Evolutionary conservation across 768 basidiomycete genomes (phyloP).

Genomic region (Suillus discolor): DNA sequence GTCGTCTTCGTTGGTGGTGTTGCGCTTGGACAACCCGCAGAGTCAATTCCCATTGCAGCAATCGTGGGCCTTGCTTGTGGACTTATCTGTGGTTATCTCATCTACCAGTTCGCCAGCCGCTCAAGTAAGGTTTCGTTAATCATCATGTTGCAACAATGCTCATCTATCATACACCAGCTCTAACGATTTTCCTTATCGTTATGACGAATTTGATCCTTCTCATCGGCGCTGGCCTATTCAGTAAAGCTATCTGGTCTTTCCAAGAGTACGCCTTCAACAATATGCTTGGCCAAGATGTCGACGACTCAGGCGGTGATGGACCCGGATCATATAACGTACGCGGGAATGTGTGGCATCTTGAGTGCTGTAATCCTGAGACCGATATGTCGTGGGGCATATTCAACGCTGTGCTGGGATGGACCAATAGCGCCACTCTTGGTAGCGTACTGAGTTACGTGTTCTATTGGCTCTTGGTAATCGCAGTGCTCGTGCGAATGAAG

Average conservation of each 20-base stretch:
- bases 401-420: conserved; percentile 85
- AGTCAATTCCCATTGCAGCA: conserved; percentile 87
- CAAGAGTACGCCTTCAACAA: conserved; percentile 66
- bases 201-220: conserved; percentile 93
- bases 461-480: conserved; percentile 89
- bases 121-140: conserved; percentile 48
- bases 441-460: conserved; percentile 85
- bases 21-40: conserved; percentile 79
- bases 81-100: conserved; percentile 67
- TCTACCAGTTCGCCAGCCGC: conserved; percentile 80
- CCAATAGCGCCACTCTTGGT: conserved; percentile 81
- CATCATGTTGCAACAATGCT: neutral
- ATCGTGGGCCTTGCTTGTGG: conserved; percentile 85
- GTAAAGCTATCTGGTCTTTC: conserved; percentile 74
- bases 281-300: conserved; percentile 73
- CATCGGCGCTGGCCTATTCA: conserved; percentile 93
- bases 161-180: conserved; percentile 40
- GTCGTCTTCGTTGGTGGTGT: conserved; percentile 95
- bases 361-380: conserved; percentile 73
- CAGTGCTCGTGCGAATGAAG: conserved; percentile 66
- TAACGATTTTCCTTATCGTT: conserved; percentile 84
- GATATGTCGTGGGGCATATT: conserved; percentile 80
- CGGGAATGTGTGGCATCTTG: conserved; percentile 86
- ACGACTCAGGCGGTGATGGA: conserved; percentile 68
- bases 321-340: conserved; percentile 83